Evolutionary conservation across 192 early-diverging fungal genomes (phyloP), one percentile per base, ranked within the genome.

Genomic region (Coemansia sp.): DNA sequence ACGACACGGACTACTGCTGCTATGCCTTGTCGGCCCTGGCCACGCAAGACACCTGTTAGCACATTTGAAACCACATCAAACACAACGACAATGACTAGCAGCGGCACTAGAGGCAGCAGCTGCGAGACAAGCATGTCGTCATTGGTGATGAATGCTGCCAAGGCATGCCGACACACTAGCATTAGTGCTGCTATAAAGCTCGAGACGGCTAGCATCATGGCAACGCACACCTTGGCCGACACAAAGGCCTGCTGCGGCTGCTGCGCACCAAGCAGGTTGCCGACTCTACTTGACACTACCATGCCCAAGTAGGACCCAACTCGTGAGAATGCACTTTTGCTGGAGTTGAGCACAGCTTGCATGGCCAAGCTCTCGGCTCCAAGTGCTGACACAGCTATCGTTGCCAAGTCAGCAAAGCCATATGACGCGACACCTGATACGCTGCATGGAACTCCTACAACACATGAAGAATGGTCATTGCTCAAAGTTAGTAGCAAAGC

Each of bases 281-380:
- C 95, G 28, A 96, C 88, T 9, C 96, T 81, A 48, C 90, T 93
- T 9, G 91, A 88, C 0, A 88, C 86, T 0, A 89, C 94, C 60
- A 97, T 88, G 26, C 90, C 82, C 13, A 97, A 75, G 26, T 82
- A 82, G 0, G 79, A 82, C 3, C 93, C 93, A 11, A 93, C 84
- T 9, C 89, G 89, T 62, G 91, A 93, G 5, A 90, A 69, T 43
- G 91, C 67, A 51, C 85, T 82, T 4, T 87, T 84, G 23, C 90
- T 90, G 20, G 90, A 93, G 40, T 96, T 83, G 35, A 93, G 76
- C 31, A 93, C 78, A 5, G 88, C 89, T 65, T 99, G 96, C 21
- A 92, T 88, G 13, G 95, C 95, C 38, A 99, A 77, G 28, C 82
- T 77, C 16, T 82, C 64, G 5, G 87, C 86, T 14, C 95, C 93